Percentiles rank a stretch among this genome's conserved stretches.
These are phyloP conservation scores for Hagleromyces aurorensis DNA, from an alignment of 805 yeast species.

Conservation along the genomic window DNA sequence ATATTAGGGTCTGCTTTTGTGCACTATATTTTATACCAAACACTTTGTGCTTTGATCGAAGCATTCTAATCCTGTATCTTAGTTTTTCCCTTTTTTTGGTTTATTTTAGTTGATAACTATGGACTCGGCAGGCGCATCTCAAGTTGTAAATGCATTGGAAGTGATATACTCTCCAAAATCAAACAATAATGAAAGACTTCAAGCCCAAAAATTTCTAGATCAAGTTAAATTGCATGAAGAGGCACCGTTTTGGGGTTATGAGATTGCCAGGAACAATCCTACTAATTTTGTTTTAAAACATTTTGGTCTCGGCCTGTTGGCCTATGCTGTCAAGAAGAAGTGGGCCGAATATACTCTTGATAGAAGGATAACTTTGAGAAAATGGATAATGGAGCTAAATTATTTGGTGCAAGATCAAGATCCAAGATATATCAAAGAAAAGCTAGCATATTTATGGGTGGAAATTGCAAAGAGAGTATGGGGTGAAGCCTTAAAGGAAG, in stretches of 20 bases:
- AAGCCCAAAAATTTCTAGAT: conserved; percentile 64
- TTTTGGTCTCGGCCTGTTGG: conserved; percentile 76
- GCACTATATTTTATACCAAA: too few species aligned
- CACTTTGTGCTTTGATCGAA: too few species aligned
- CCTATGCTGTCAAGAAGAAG: conserved; percentile 53
- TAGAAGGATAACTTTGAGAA: conserved; percentile 60
- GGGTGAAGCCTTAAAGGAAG: conserved; percentile 60
- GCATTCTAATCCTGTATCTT: conserved; percentile 1
- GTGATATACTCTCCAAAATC: conserved; percentile 63
- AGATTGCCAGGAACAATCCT: conserved; percentile 57
- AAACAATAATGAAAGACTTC: conserved; percentile 46
- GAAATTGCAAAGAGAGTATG: conserved; percentile 83
- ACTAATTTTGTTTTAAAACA: conserved; percentile 72
- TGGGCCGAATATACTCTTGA: conserved; percentile 49
- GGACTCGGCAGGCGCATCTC: conserved; percentile 63
- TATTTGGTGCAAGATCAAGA: conserved; percentile 51
- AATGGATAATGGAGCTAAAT: conserved; percentile 80
- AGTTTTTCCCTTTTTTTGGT: conserved; percentile 1
- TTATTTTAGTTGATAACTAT: conserved; percentile 26
- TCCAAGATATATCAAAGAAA: conserved; percentile 86
- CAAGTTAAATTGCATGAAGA: conserved; percentile 68
- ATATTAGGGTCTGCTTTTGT: too few species aligned
- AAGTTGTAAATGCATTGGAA: conserved; percentile 70
- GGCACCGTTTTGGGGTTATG: conserved; percentile 89
- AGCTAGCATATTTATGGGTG: conserved; percentile 86